A percentile compares a stretch with the other conserved stretches of the same genome.
These are phyloP conservation scores for Phoenix roebelenii DNA, from an alignment of 176 grass and related monocot genomes.

Conservation along the genomic window DNA sequence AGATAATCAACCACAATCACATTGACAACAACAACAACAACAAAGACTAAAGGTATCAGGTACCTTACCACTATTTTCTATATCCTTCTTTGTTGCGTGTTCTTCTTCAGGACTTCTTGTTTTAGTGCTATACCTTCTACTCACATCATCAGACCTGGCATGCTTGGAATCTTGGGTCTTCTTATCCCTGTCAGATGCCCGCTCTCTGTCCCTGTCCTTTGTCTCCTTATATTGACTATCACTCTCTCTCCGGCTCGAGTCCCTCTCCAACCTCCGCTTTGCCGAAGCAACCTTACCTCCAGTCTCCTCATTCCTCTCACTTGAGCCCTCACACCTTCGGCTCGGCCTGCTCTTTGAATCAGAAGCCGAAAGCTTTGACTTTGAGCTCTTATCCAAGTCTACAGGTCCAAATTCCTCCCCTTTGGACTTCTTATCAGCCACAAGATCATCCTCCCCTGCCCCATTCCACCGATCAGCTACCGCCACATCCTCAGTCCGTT, in stretches of 20 bases:
- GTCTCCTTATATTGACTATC: slow-evolving; percentile 56
- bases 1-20: no score
- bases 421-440: slow-evolving; percentile 60
- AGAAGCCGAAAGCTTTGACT: slow-evolving; percentile 49
- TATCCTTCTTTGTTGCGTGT: slow-evolving; percentile 41
- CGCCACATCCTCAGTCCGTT: not conserved
- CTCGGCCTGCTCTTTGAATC: slow-evolving; percentile 55
- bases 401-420: slow-evolving; percentile 46
- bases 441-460: slow-evolving; percentile 43
- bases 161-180: slow-evolving; percentile 55
- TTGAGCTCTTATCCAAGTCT: slow-evolving; percentile 43
- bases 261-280: slow-evolving; percentile 44
- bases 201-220: slow-evolving; percentile 54
- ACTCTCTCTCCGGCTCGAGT: slow-evolving; percentile 51
- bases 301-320: slow-evolving; percentile 35
- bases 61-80: slow-evolving; percentile 46
- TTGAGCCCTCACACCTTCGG: slow-evolving; percentile 23
- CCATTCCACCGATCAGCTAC: slow-evolving; percentile 59
- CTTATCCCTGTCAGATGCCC: slow-evolving; percentile 49
- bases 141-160: slow-evolving; percentile 57
- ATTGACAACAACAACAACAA: no score
- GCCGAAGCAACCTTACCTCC: slow-evolving; percentile 35
- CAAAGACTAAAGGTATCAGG: no score
- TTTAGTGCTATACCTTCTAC: slow-evolving; percentile 60
- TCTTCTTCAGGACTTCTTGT: slow-evolving; percentile 35